Evolutionary conservation across 768 basidiomycete genomes (phyloP).

Genomic region (Trametes villosa): DNA sequence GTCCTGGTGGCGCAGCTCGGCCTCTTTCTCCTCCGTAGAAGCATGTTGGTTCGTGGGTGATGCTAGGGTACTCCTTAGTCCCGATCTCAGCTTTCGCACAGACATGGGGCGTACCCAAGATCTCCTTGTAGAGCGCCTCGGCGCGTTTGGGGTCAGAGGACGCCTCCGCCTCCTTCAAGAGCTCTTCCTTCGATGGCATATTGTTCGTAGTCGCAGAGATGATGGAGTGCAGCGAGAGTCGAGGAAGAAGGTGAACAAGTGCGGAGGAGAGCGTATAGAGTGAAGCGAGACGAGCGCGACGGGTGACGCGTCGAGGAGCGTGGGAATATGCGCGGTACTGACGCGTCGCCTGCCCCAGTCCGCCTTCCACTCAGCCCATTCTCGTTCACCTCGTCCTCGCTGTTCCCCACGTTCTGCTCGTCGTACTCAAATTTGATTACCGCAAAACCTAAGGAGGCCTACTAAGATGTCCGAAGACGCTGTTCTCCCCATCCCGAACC

Average conservation of each 20-base stretch:
- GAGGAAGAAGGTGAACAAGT: neutral
- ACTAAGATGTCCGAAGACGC: conserved; percentile 82
- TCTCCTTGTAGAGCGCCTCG: conserved; percentile 75
- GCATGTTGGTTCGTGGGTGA: conserved; percentile 22
- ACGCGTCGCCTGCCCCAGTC: conserved; percentile 37
- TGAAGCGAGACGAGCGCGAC: conserved; percentile 7
- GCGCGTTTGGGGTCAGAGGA: conserved; percentile 60
- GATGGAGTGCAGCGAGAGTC: neutral
- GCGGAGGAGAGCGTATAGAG: neutral
- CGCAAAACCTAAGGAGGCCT: neutral
- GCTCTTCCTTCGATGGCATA: conserved; percentile 42
- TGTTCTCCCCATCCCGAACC: conserved; percentile 86
- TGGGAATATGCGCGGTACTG: conserved; percentile 37
- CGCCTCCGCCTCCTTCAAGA: conserved; percentile 62
- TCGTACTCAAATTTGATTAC: neutral
- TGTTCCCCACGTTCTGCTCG: neutral
- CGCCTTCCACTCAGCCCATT: neutral
- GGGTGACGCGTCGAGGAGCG: conserved; percentile 39
- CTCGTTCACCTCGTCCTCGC: conserved; percentile 9
- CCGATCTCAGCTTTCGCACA: no score
- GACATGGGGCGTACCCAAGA: conserved; percentile 49
- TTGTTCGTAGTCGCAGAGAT: neutral
- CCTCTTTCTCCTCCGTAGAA: conserved; percentile 48
- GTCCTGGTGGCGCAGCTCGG: conserved; percentile 79
- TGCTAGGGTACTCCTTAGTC: neutral